Base-by-base conservation (phyloP, 805 yeast genomes). In the Cyberlindnera nakhonratchasimensis region DNA sequence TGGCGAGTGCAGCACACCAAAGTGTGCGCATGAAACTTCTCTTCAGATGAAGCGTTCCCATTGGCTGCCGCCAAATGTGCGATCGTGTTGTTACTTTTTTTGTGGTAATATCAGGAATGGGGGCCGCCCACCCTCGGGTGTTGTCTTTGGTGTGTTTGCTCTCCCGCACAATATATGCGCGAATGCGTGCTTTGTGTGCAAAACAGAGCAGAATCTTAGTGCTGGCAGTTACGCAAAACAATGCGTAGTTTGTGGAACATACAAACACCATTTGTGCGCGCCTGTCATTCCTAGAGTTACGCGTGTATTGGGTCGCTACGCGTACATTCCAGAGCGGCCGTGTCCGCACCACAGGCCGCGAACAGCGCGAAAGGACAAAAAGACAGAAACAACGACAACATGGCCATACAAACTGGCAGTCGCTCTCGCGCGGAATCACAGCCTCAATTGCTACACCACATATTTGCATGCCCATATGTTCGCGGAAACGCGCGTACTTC, bases 381-480 rank as follows among this genome's bases (percentile, higher is more conserved):
- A 26, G n/a, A 12, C n/a, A 26, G 6, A 29, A 31, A 28, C n/a
- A 5, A 16, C 17, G 13, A 17, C 40, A 37, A 29, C 34, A 14
- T 38, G 42, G 42, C 34, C 37, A 38, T 38, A 38, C 42, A 38
- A 38, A 31, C 22, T 3, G 17, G 28, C n/a, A 6, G 16, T 9
- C n/a, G 25, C 37, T 14, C 17, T 26, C 13, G 37, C 36, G 37
- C 34, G 36, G 32, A 24, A 38, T 32, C 18, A 38, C 29, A 16
- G 42, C 28, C 25, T 26, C 42, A 31, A 19, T 38, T 38, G 42
- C 42, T 31, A 5, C 14, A 32, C 30, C 42, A 38, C 32, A 26
- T 38, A 17, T 32, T 14, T 38, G 10, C 32, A 37, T 32, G 34
- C 42, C 26, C 20, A 32, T 5, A 32, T 5, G n/a, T 31, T 25